These are phyloP conservation scores for Syncephalastrum sp. DNA, from an alignment of 371 early-diverging fungal species.

Conservation along the genomic window DNA sequence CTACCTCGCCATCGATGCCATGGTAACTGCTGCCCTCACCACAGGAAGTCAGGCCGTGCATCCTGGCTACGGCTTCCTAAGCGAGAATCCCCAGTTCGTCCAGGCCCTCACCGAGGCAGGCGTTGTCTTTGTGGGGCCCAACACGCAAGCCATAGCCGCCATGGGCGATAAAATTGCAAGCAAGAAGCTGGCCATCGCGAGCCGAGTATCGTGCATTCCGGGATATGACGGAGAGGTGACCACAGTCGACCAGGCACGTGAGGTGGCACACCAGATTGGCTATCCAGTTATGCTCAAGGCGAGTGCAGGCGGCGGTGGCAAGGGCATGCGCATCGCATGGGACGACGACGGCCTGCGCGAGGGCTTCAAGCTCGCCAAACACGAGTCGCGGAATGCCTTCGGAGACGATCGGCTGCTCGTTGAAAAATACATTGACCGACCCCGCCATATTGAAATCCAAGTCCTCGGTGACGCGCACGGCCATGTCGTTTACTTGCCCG, in stretches of 20 bases:
- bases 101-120: constrained; percentile 54
- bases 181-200: constrained; percentile 68
- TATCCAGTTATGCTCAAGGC: constrained; percentile 88
- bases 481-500: constrained; percentile 80
- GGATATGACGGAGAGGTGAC: constrained; percentile 67
- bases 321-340: constrained; percentile 81
- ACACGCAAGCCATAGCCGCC: constrained; percentile 73
- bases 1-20: constrained; percentile 69
- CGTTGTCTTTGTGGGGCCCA: constrained; percentile 79
- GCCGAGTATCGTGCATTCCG: constrained; percentile 66
- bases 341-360: constrained; percentile 71
- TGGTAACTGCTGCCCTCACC: constrained; percentile 56
- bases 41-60: constrained; percentile 80
- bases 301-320: constrained; percentile 88
- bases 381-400: constrained; percentile 82
- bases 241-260: constrained; percentile 36
- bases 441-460: constrained; percentile 88
- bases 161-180: constrained; percentile 93
- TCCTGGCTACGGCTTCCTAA: constrained; percentile 87
- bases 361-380: constrained; percentile 76
- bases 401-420: constrained; percentile 86
- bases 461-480: constrained; percentile 77
- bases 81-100: constrained; percentile 84
- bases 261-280: constrained; percentile 55
- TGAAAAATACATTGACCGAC: constrained; percentile 87